phyloP scores from a whole-genome alignment of 2,329 filamentous ascomycete species.

The Fusarium guadeloupense region DNA sequence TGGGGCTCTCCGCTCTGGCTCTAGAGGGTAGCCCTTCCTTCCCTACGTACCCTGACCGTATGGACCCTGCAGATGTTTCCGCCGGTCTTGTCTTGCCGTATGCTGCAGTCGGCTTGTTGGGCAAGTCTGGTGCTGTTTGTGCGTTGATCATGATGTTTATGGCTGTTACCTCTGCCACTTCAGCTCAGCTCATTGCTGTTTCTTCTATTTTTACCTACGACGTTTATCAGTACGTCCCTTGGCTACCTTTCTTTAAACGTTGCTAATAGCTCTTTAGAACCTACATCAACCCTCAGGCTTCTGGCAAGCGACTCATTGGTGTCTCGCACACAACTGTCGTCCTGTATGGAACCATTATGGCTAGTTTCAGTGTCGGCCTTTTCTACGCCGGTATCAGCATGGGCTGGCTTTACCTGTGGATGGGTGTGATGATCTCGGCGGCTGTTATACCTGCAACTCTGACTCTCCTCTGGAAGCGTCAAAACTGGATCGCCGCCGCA shows the following conservation, averaged over 20 bases:
- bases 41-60: constrained; percentile 58
- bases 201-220: constrained; percentile 73
- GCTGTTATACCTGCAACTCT: constrained; percentile 85
- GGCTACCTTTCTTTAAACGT: accelerated
- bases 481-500: constrained; percentile 77
- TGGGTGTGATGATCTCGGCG: constrained; percentile 89
- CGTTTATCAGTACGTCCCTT: constrained; percentile 18
- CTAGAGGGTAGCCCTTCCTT: constrained; percentile 64
- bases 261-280: constrained; percentile 5
- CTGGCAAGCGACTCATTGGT: constrained; percentile 79
- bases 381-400: constrained; percentile 80
- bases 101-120: constrained; percentile 83
- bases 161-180: constrained; percentile 85
- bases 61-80: constrained; percentile 68
- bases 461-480: constrained; percentile 81
- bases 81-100: constrained; percentile 87
- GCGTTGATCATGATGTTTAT: constrained; percentile 42
- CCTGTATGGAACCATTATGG: constrained; percentile 78
- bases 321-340: constrained; percentile 79
- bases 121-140: constrained; percentile 38
- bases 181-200: constrained; percentile 85
- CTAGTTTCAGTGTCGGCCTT: constrained; percentile 79
- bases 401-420: constrained; percentile 89
- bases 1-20: constrained; percentile 83
- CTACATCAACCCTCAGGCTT: constrained; percentile 76